Conservation (phyloP, 2,329 filamentous ascomycete species). For the Pyrenochaeta sp. region DNA sequence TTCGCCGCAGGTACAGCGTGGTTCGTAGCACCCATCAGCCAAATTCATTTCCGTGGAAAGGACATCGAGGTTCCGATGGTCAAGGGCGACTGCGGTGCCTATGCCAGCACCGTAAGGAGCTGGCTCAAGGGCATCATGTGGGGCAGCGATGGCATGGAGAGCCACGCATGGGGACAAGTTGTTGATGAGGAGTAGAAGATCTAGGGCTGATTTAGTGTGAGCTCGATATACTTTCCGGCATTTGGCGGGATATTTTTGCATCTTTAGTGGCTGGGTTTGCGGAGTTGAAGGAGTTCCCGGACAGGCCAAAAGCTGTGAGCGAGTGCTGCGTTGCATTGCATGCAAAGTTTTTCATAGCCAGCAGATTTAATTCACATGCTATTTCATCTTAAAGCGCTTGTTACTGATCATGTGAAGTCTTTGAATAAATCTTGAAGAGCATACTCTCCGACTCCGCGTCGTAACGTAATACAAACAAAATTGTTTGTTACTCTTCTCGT, state of each 20-base stretch:
- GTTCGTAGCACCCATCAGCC: conserved; percentile 57
- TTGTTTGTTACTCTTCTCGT: too few species aligned
- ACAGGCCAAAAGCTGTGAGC: background rate
- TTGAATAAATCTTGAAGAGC: too few species aligned
- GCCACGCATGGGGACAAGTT: conserved; percentile 58
- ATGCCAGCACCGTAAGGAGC: conserved; percentile 54
- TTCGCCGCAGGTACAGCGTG: conserved; percentile 87
- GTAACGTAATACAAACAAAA: too few species aligned
- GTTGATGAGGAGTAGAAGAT: conserved; percentile 48
- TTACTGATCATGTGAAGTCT: background rate
- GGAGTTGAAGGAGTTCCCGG: background rate
- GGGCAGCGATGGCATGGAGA: conserved; percentile 52
- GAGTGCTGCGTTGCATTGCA: background rate
- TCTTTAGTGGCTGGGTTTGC: background rate
- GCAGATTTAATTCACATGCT: background rate
- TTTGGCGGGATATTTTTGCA: background rate
- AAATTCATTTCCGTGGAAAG: conserved; percentile 56
- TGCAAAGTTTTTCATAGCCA: too few species aligned
- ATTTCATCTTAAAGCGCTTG: background rate
- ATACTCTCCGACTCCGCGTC: too few species aligned
- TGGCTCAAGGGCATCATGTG: conserved; percentile 62
- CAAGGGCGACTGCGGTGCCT: conserved; percentile 52
- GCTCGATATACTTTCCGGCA: too few species aligned
- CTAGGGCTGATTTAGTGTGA: background rate
- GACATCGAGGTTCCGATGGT: conserved; percentile 54